Base-by-base conservation (phyloP, 257 asterid genomes). In the Scutellaria galericulata region DNA sequence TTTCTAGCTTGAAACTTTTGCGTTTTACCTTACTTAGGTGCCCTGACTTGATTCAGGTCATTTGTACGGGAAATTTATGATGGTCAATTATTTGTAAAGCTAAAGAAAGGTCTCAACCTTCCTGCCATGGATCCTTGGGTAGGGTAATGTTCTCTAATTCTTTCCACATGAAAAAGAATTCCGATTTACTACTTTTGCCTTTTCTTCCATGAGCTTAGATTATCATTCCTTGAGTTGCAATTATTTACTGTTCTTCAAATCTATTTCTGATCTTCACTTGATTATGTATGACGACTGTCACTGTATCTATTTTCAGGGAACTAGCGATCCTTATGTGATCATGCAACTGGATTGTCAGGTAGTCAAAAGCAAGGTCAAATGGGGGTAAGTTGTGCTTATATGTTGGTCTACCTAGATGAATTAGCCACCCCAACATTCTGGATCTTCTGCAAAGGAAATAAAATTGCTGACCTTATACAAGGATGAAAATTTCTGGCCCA, bases 61-160 rank as follows among this genome's bases (percentile, higher is more conserved):
- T 95, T 92, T 83, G 80, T 90, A 47, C 91, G 99, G 45, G 96
- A 95, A 83, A 90, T 90, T 67, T 95, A 91, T 77, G 99, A 88
- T 64, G 98, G 99, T 39, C 99, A 92, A 63, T 71, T 95, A 75
- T 92, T 95, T 70, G 66, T 95, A 58, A 95, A 92, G 90, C 80
- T 95, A 62, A 90, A 90, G 86, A 88, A 83, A 79, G 99, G 97
- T 51, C 68, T 82, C 75, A 76, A 83, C 68, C 77, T 95, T 61
- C 99, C 98, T 71, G 98, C 98, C 66, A 88, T 91, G 99, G 99
- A 92, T 81, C 97, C 83, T 81, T 95, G 99, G 99, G 99, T 95
- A 92, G 83, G 87, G 75, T 77, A 58, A 81, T 78, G 77, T 71
- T 50, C 71, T 71, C 66, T 27, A 66, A 64, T 71, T 71, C 72